These are phyloP conservation scores for Globisporangium orthogonon DNA, from an alignment of 352 stramenopile genomes.

Conservation along the genomic window DNA sequence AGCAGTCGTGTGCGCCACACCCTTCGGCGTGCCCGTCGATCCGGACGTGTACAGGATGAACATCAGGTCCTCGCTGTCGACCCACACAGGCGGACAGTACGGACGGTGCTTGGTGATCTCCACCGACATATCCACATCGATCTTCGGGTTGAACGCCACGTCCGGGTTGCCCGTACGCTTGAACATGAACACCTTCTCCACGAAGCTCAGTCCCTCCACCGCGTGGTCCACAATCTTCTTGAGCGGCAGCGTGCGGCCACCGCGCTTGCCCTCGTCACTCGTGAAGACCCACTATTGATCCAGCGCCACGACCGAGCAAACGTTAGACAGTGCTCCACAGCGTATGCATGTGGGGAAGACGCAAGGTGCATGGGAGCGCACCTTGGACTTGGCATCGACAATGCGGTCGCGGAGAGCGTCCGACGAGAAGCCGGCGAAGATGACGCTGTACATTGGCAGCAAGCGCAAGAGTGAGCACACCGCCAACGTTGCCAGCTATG, in stretches of 20 bases:
- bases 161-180: slow-evolving; percentile 77
- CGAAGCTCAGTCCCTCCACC: slow-evolving; percentile 82
- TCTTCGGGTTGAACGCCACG: slow-evolving; percentile 64
- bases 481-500: neutral
- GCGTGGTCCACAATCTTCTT: slow-evolving; percentile 96
- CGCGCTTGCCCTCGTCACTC: slow-evolving; percentile 90
- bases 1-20: slow-evolving; percentile 93
- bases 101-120: slow-evolving; percentile 87
- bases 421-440: slow-evolving; percentile 95
- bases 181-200: slow-evolving; percentile 95
- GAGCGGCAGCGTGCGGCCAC: slow-evolving; percentile 89
- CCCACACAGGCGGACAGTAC: slow-evolving; percentile 93
- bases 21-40: slow-evolving; percentile 94
- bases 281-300: slow-evolving; percentile 88
- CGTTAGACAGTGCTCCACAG: neutral
- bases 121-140: slow-evolving; percentile 93
- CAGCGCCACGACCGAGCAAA: neutral
- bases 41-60: slow-evolving; percentile 99
- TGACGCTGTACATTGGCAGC: slow-evolving; percentile 53
- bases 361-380: neutral
- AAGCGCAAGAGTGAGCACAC: neutral
- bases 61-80: slow-evolving; percentile 95
- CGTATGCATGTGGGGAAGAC: neutral
- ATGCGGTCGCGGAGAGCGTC: slow-evolving; percentile 95
- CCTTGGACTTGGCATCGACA: slow-evolving; percentile 68